Evolutionary conservation across 192 early-diverging fungal species (phyloP).

Genomic region (Coemansia sp.): DNA sequence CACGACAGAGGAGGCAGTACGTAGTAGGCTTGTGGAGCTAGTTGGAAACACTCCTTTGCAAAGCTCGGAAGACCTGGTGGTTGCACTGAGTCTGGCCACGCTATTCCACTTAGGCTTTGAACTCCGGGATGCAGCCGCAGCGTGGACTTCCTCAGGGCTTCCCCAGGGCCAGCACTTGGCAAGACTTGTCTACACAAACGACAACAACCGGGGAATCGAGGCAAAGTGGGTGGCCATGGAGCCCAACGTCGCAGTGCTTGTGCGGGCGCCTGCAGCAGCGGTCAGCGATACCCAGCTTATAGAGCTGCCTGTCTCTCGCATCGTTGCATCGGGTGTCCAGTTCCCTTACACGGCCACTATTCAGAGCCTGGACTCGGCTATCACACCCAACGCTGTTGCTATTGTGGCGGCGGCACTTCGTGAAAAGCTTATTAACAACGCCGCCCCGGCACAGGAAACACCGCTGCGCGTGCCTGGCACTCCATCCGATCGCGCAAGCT

Average conservation of each 20-base stretch:
- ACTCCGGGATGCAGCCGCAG: slow-evolving; percentile 2
- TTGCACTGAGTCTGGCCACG: slow-evolving; percentile 35
- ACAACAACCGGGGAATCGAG: slow-evolving; percentile 11
- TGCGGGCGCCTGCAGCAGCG: not conserved
- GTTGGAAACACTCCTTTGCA: slow-evolving; percentile 17
- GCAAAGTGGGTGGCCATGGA: slow-evolving; percentile 29
- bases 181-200: slow-evolving; percentile 4
- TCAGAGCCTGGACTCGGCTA: slow-evolving; percentile 1
- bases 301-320: slow-evolving; percentile 3
- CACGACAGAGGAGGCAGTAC: slow-evolving; percentile 3
- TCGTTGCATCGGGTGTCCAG: slow-evolving; percentile 9
- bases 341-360: slow-evolving; percentile 18
- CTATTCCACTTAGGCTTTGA: slow-evolving; percentile 22
- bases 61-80: slow-evolving; percentile 30
- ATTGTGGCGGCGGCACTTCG: slow-evolving; percentile 23
- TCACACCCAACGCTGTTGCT: slow-evolving; percentile 16
- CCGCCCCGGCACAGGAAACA: not conserved
- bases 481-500: not conserved
- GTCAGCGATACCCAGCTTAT: slow-evolving; percentile 6
- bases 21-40: slow-evolving; percentile 9
- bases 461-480: slow-evolving; percentile 1
- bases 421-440: slow-evolving; percentile 11
- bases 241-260: slow-evolving; percentile 23
- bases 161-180: slow-evolving; percentile 14
- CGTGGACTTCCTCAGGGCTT: slow-evolving; percentile 27